Evolutionary conservation across 2,329 filamentous ascomycete genomes (phyloP).

Genomic region (Colletotrichum salicis): DNA sequence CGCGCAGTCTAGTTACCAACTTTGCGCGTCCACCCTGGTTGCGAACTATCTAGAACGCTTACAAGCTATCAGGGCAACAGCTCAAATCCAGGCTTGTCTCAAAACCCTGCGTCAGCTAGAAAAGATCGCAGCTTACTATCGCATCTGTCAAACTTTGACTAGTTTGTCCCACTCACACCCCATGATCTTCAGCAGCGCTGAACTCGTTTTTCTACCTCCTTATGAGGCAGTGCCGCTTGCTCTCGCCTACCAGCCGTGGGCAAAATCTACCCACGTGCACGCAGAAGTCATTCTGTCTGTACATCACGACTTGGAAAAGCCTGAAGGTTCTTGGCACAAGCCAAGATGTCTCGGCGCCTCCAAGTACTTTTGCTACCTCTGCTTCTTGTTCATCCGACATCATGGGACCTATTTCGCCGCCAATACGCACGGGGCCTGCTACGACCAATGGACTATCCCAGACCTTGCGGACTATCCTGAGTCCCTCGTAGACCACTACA

Average conservation of each 20-base stretch:
- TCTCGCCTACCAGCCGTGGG: slow-evolving; percentile 35
- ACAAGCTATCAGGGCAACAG: slow-evolving; percentile 24
- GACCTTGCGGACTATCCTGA: slow-evolving; percentile 35
- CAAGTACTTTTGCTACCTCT: slow-evolving; percentile 37
- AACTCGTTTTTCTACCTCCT: slow-evolving; percentile 31
- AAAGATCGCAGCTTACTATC: slow-evolving; percentile 36
- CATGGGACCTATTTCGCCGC: slow-evolving; percentile 35
- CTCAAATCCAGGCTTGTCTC: slow-evolving; percentile 35
- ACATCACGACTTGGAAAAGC: slow-evolving; percentile 29
- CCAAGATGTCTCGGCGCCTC: slow-evolving; percentile 35
- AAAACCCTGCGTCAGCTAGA: slow-evolving; percentile 35
- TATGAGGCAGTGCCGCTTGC: slow-evolving; percentile 32
- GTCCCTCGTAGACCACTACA: slow-evolving; percentile 18
- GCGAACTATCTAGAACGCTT: slow-evolving; percentile 30
- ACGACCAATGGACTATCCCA: slow-evolving; percentile 36
- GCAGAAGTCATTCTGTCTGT: slow-evolving; percentile 34
- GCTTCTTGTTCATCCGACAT: slow-evolving; percentile 35
- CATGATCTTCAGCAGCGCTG: slow-evolving; percentile 13
- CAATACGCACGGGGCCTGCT: slow-evolving; percentile 36
- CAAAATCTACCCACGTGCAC: slow-evolving; percentile 35
- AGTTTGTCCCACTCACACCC: slow-evolving; percentile 16
- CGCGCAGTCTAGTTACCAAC: slow-evolving; percentile 25
- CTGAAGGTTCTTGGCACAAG: slow-evolving; percentile 7
- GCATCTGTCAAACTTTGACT: slow-evolving; percentile 27
- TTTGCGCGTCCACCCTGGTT: slow-evolving; percentile 16